Evolutionary conservation across 2,329 filamentous ascomycete genomes (phyloP), one percentile per base, ranked within the genome.

Genomic region (Arthrocladium fulminans): DNA sequence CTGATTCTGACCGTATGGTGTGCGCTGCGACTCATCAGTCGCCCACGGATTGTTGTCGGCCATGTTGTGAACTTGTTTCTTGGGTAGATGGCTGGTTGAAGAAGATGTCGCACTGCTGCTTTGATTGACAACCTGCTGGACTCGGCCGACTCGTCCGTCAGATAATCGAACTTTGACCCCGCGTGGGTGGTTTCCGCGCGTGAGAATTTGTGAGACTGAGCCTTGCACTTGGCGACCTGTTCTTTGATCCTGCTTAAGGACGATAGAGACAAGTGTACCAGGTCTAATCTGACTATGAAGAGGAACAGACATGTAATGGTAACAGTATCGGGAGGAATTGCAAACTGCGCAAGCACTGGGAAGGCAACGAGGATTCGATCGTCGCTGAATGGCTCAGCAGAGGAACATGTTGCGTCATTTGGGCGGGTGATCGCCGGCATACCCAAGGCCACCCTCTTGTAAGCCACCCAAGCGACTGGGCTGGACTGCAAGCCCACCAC

Each of bases 121-220:
- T 23, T 49, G 45, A 15, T 41, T 25, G 9, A 54, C 46, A 19
- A 58, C 50, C 40, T 52, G 51, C 64, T 89, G 86, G 23, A 90
- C 86, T 13, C 86, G 70, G 1, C 86, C 86, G 2, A 90, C 77
- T 22, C 83, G 73, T 1, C 85, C 85, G 62, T 86, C 83, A 1
- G 70, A 67, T 4, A 90, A 70, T 2, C 85, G 77, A 20, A 89
- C 84, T 64, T 89, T 90, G 68, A 89, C 86, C 29, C 86, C 86
- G 8, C 83, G 75, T 2, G 84, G 83, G 59, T 90, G 86, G 56
- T 89, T 79, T 22, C 84, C 83, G 1, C 77, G 71, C 2, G 85
- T 89, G 41, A 90, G 71, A 0, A 89, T 64, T 39, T 87, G 77
- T 45, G 74, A 73, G 1, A 90, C 79, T 3, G 73, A 65, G 20